Evolutionary conservation across 805 yeast genomes (phyloP).

Genomic region (Hanseniaspora taiwanica): DNA sequence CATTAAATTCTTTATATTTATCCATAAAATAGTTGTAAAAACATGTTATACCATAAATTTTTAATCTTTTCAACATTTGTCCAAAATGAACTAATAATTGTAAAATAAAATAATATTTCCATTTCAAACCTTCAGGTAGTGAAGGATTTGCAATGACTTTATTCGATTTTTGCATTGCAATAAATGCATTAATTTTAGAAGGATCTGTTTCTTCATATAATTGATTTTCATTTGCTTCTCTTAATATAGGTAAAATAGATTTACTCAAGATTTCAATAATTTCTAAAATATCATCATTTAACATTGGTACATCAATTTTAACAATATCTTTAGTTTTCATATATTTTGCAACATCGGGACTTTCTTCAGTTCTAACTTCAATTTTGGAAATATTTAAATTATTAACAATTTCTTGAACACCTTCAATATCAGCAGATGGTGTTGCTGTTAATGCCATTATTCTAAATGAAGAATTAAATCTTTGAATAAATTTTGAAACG

Average conservation of each 20-base stretch:
- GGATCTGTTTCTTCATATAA: slow-evolving; percentile 60
- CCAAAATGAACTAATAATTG: slow-evolving; percentile 61
- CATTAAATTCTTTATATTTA: slow-evolving; percentile 42
- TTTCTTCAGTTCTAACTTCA: slow-evolving; percentile 76
- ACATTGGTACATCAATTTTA: slow-evolving; percentile 37
- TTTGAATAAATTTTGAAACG: slow-evolving; percentile 53
- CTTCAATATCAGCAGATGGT: slow-evolving; percentile 78
- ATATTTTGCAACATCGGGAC: slow-evolving; percentile 67
- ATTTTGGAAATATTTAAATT: slow-evolving; percentile 62
- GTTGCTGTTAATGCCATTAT: slow-evolving; percentile 89
- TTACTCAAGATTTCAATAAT: slow-evolving; percentile 41
- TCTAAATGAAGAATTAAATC: slow-evolving; percentile 52
- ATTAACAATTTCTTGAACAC: slow-evolving; percentile 73
- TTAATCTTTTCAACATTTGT: slow-evolving; percentile 51
- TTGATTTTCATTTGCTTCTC: slow-evolving; percentile 48
- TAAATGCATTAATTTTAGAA: slow-evolving; percentile 50
- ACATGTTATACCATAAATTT: slow-evolving; percentile 70
- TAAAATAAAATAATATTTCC: slow-evolving; percentile 53
- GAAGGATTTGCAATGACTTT: slow-evolving; percentile 38
- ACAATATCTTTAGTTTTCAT: slow-evolving; percentile 57
- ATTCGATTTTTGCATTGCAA: slow-evolving; percentile 56
- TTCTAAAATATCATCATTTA: slow-evolving; percentile 41
- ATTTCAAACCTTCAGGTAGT: slow-evolving; percentile 56
- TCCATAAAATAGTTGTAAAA: slow-evolving; percentile 57
- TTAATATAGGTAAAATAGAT: slow-evolving; percentile 55